Evolutionary conservation across 106 monocot genomes (phyloP).

Genomic region (Ottelia alismoides): DNA sequence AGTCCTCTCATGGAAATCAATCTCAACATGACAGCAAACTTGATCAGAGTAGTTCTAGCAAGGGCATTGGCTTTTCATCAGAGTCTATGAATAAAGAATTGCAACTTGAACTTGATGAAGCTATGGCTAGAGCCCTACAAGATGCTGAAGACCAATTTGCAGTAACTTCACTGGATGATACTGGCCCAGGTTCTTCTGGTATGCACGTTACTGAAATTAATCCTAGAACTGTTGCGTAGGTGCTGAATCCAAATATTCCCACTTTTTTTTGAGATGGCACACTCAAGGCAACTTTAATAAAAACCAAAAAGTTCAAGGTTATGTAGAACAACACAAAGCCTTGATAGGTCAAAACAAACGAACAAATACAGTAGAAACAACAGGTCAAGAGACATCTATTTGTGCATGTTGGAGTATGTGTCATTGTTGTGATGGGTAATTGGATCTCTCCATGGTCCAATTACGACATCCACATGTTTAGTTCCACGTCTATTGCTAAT

Average conservation of each 20-base stretch:
- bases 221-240: too few relatives aligned
- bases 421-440: not conserved
- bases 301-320: too few relatives aligned
- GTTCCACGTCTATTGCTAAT: too few relatives aligned
- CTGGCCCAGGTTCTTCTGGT: not conserved
- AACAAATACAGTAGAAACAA: too few relatives aligned
- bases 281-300: too few relatives aligned
- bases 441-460: not conserved
- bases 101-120: constrained; percentile 9
- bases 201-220: not conserved
- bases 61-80: not conserved
- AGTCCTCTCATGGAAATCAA: not conserved
- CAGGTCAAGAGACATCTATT: too few relatives aligned
- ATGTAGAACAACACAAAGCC: too few relatives aligned
- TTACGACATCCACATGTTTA: too few relatives aligned
- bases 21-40: not conserved
- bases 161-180: not conserved
- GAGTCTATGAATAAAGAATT: not conserved
- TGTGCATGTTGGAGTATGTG: not conserved
- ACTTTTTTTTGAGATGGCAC: too few relatives aligned
- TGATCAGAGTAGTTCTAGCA: not conserved
- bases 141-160: constrained; percentile 3
- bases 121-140: constrained; percentile 10
- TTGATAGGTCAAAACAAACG: too few relatives aligned
- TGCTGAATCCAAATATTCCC: too few relatives aligned